Evolutionary conservation across 1,284 basidiomycete genomes (phyloP).

Genomic region (Porodaedalea pini): DNA sequence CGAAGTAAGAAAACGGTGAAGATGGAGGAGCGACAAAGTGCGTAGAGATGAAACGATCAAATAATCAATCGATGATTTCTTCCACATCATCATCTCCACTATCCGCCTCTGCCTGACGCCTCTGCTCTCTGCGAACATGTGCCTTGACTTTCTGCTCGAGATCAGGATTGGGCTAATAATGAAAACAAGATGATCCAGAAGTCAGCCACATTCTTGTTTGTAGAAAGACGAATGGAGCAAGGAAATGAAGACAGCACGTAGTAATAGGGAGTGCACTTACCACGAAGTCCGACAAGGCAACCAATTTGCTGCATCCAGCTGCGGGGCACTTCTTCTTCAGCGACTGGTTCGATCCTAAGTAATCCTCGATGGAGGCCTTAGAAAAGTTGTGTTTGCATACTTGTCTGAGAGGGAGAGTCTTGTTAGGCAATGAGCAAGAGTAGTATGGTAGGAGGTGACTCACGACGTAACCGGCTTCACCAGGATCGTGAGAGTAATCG

Average conservation of each 20-base stretch:
- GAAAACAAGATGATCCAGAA: background rate
- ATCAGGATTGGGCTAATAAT: constrained; percentile 41
- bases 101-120: constrained; percentile 43
- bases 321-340: constrained; percentile 56
- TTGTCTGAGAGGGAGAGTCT: constrained; percentile 36
- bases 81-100: constrained; percentile 55
- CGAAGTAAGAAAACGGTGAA: background rate
- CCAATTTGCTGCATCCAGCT: constrained; percentile 60
- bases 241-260: background rate
- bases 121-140: constrained; percentile 46
- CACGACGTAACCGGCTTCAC: constrained; percentile 75
- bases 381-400: constrained; percentile 75
- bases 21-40: background rate
- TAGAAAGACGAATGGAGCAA: background rate
- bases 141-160: constrained; percentile 60
- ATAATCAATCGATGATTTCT: constrained; percentile 58
- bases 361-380: constrained; percentile 52
- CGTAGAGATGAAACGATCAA: background rate
- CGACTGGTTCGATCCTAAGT: constrained; percentile 38
- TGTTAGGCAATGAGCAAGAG: constrained; percentile 3
- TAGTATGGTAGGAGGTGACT: constrained; percentile 28
- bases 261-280: background rate
- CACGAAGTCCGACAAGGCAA: constrained; percentile 50
- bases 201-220: no score
- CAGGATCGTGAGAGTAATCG: constrained; percentile 63